phyloP scores from a whole-genome alignment of 2,329 filamentous ascomycete genomes.

The Epichloe hybrida region DNA sequence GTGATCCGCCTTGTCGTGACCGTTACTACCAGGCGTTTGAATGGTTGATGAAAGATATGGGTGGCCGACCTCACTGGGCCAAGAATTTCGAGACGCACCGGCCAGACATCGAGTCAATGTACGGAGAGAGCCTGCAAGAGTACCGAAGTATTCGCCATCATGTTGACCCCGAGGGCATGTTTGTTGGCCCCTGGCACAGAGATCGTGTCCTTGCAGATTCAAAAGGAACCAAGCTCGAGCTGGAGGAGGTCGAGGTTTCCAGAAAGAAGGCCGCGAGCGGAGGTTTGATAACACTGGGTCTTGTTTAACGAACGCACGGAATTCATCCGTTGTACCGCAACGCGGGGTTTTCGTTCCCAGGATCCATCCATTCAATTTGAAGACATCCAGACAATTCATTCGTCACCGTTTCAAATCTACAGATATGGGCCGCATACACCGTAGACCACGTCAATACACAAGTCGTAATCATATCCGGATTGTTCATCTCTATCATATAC shows the following conservation, averaged over 20 bases:
- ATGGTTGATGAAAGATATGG: slow-evolving; percentile 76
- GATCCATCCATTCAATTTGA: too few relatives aligned
- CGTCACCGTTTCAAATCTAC: too few relatives aligned
- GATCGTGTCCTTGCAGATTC: slow-evolving; percentile 41
- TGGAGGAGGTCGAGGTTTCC: slow-evolving; percentile 24
- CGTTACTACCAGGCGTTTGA: slow-evolving; percentile 86
- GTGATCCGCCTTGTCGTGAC: slow-evolving; percentile 60
- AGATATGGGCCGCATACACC: too few relatives aligned
- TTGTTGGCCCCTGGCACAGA: slow-evolving; percentile 82
- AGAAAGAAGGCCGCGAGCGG: slow-evolving; percentile 12
- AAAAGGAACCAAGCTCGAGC: slow-evolving; percentile 15
- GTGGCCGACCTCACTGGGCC: slow-evolving; percentile 77
- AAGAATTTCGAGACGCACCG: slow-evolving; percentile 67
- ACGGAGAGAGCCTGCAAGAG: slow-evolving; percentile 50
- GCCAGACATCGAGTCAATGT: slow-evolving; percentile 51
- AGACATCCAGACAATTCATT: too few relatives aligned
- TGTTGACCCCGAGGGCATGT: slow-evolving; percentile 72
- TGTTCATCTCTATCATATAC: neutral
- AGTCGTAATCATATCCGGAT: slow-evolving; percentile 1
- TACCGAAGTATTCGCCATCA: slow-evolving; percentile 57
- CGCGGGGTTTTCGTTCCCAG: too few relatives aligned
- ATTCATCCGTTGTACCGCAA: too few relatives aligned
- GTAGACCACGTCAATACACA: neutral
- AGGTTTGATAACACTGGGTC: slow-evolving; percentile 13
- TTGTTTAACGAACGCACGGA: neutral